phyloP scores from a whole-genome alignment of 73 alveolate species.

The Symbiodinium pilosum region DNA sequence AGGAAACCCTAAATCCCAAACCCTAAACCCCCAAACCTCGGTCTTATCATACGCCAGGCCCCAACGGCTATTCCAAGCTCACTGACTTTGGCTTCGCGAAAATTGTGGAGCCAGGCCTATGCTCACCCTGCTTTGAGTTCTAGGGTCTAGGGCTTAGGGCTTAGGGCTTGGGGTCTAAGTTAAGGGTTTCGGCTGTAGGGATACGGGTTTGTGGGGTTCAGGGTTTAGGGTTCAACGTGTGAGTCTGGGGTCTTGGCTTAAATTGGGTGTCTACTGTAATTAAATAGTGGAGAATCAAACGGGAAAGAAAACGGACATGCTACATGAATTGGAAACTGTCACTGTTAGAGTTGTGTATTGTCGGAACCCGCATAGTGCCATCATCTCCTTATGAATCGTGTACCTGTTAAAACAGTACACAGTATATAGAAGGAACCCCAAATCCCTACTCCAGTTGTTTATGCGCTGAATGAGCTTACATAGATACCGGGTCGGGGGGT shows the following conservation, averaged over 20 bases:
- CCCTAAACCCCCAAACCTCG: not conserved
- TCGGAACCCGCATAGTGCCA: no score
- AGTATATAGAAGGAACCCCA: no score
- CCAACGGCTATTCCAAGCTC: slow-evolving; percentile 98
- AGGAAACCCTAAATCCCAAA: not conserved
- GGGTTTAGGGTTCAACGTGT: not conserved
- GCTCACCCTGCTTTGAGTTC: not conserved
- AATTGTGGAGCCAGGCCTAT: slow-evolving; percentile 96
- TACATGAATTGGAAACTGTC: no score
- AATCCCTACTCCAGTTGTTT: no score
- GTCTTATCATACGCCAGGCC: not conserved
- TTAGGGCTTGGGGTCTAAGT: not conserved
- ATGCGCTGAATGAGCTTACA: no score
- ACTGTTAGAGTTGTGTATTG: no score
- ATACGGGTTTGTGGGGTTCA: not conserved
- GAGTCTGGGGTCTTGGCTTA: not conserved
- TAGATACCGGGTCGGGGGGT: no score
- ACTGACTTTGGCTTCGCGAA: slow-evolving; percentile 99
- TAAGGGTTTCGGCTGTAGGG: no score
- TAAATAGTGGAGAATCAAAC: no score
- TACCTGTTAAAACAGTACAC: no score
- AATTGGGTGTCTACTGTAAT: not conserved
- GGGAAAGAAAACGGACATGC: no score
- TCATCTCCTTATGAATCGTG: no score
- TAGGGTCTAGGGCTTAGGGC: not conserved